A percentile compares a stretch with the other conserved stretches of the same genome.
Conservation (phyloP, 2,329 filamentous ascomycete species). For the Beauveria rudraprayagi region DNA sequence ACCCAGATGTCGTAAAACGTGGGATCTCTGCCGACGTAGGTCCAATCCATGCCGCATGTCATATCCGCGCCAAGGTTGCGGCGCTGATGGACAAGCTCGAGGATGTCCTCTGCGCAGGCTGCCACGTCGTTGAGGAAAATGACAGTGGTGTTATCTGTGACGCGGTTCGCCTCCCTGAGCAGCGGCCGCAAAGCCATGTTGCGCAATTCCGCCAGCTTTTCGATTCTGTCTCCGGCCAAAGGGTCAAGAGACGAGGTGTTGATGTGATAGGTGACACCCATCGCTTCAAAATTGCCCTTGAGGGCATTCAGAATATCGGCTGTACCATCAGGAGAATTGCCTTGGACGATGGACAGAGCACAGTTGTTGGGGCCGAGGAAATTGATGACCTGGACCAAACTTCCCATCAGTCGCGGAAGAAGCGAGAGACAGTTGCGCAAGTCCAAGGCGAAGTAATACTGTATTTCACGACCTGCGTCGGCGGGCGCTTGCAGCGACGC, state of each 20-base stretch:
- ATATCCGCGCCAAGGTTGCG: conserved; percentile 40
- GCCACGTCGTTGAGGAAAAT: conserved; percentile 49
- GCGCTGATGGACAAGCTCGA: conserved; percentile 47
- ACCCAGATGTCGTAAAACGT: conserved; percentile 53
- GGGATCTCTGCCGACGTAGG: conserved; percentile 31
- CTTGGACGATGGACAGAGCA: conserved; percentile 47
- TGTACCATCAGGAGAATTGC: conserved; percentile 47
- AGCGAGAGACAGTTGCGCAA: conserved; percentile 36
- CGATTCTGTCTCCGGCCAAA: conserved; percentile 34
- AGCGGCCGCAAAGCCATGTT: conserved; percentile 45
- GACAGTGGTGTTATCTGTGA: conserved; percentile 32
- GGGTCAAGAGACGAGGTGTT: conserved; percentile 36
- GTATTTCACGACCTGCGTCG: conserved; percentile 12
- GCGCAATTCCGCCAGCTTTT: conserved; percentile 39
- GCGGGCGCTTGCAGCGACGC: conserved; percentile 12
- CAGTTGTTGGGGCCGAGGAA: conserved; percentile 44
- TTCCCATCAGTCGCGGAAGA: conserved; percentile 43
- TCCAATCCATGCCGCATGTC: conserved; percentile 54
- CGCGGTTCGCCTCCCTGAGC: conserved; percentile 19
- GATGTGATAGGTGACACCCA: conserved; percentile 35
- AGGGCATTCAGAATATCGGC: conserved; percentile 39
- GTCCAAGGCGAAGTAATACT: conserved; percentile 47
- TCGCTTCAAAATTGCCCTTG: conserved; percentile 26
- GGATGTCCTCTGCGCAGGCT: conserved; percentile 44
- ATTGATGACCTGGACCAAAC: conserved; percentile 39